Evolutionary conservation across 345 rosid species (phyloP).

Genomic region (Sisymbrium altissimum): DNA sequence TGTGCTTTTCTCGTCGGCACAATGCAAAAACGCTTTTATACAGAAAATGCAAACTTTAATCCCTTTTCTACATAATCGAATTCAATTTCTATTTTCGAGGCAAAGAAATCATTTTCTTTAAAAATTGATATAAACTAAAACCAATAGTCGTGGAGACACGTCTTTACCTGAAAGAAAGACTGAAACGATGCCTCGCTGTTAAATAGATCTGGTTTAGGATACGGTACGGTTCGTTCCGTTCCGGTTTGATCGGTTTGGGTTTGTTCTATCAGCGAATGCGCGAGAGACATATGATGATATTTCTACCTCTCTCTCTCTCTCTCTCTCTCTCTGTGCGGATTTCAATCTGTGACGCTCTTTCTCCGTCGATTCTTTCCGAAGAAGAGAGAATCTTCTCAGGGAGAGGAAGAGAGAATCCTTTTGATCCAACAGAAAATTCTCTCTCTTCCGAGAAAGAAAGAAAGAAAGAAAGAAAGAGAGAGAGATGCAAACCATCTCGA

Average conservation of each 20-base stretch:
- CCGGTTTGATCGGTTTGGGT: background rate
- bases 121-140: background rate
- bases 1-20: background rate
- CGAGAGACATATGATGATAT: background rate
- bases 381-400: background rate
- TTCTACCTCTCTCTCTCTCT: background rate
- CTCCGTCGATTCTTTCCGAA: background rate
- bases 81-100: no score
- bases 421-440: background rate
- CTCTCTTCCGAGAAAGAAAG: background rate
- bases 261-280: background rate
- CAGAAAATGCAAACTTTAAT: no score
- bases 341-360: slow-evolving; percentile 9
- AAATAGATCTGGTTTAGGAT: background rate
- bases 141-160: slow-evolving; percentile 23
- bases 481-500: slow-evolving; percentile 59
- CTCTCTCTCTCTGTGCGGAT: slow-evolving; percentile 16
- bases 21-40: background rate
- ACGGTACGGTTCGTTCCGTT: background rate
- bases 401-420: background rate
- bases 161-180: background rate
- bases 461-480: background rate
- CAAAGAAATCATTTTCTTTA: background rate
- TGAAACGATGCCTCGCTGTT: slow-evolving; percentile 4
- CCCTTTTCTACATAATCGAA: no score